Percentiles rank a stretch among this genome's conserved stretches.
Evolutionary conservation across 306 rosid genomes (phyloP).

Genomic region (Potentilla sterilis): DNA sequence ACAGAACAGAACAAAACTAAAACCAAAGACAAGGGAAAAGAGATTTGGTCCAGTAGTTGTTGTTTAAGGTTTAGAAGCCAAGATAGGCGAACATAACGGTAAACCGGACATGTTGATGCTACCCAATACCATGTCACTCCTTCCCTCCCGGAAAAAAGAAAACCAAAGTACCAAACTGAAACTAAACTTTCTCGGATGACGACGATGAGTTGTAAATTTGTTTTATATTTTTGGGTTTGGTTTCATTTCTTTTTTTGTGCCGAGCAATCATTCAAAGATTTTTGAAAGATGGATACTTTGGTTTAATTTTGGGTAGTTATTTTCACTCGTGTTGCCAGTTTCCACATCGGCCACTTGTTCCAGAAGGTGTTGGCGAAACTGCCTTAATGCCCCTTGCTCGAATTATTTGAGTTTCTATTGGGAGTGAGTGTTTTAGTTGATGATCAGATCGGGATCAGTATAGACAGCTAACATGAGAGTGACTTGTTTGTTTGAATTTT

Average conservation of each 20-base stretch:
- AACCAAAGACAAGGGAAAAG: neutral
- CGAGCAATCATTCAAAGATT: neutral
- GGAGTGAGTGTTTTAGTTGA: neutral
- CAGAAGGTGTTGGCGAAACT: neutral
- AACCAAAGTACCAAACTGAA: neutral
- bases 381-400: neutral
- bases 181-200: neutral
- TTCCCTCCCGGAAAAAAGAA: neutral
- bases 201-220: neutral
- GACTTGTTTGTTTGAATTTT: neutral
- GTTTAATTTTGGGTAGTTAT: neutral
- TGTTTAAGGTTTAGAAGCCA: slow-evolving; percentile 16
- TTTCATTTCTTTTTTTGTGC: neutral
- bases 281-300: too few species aligned
- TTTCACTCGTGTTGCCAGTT: neutral
- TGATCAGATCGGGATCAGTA: neutral
- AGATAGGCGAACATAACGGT: slow-evolving; percentile 54
- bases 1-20: neutral
- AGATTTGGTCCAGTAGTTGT: slow-evolving; percentile 19
- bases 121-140: slow-evolving; percentile 11
- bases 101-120: slow-evolving; percentile 26
- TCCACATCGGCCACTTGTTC: neutral
- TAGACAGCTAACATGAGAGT: neutral
- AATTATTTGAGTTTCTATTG: neutral
- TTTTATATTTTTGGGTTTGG: neutral